phyloP scores from a whole-genome alignment of 1,284 basidiomycete genomes.

The Ganoderma boninense region DNA sequence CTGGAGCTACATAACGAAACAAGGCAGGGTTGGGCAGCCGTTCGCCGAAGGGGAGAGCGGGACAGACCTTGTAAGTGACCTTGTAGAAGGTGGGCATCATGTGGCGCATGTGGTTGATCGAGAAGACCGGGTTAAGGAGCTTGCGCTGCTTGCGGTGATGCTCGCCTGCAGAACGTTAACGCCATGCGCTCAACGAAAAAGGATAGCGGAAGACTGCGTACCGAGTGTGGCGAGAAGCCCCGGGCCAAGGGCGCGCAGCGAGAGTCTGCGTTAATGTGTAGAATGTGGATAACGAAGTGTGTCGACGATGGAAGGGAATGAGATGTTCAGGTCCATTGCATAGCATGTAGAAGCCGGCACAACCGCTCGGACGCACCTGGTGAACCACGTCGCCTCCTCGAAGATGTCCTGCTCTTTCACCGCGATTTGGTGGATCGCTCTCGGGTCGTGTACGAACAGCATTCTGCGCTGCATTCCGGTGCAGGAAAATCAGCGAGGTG shows the following conservation, averaged over 20 bases:
- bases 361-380: slow-evolving; percentile 9
- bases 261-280: neutral
- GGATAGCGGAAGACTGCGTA: neutral
- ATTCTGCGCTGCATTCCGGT: slow-evolving; percentile 26
- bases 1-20: slow-evolving; percentile 22
- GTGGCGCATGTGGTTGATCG: slow-evolving; percentile 35
- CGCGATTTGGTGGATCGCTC: slow-evolving; percentile 41
- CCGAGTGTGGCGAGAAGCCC: slow-evolving; percentile 23
- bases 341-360: too few relatives aligned
- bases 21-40: too few relatives aligned
- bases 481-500: neutral
- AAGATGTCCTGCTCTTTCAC: slow-evolving; percentile 45
- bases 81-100: slow-evolving; percentile 37
- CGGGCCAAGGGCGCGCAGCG: slow-evolving; percentile 11
- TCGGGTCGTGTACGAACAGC: slow-evolving; percentile 39
- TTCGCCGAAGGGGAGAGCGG: too few relatives aligned
- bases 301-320: too few relatives aligned
- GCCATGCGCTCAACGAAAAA: neutral
- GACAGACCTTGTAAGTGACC: slow-evolving; percentile 18
- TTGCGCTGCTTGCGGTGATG: slow-evolving; percentile 31
- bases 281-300: too few relatives aligned
- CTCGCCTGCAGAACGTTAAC: slow-evolving; percentile 12
- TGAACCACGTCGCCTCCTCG: slow-evolving; percentile 33
- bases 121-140: slow-evolving; percentile 39
- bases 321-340: too few relatives aligned